Evolutionary conservation across 768 basidiomycete genomes (phyloP), one percentile per base, ranked within the genome.

Genomic region (Tricholoma hemisulphureum): DNA sequence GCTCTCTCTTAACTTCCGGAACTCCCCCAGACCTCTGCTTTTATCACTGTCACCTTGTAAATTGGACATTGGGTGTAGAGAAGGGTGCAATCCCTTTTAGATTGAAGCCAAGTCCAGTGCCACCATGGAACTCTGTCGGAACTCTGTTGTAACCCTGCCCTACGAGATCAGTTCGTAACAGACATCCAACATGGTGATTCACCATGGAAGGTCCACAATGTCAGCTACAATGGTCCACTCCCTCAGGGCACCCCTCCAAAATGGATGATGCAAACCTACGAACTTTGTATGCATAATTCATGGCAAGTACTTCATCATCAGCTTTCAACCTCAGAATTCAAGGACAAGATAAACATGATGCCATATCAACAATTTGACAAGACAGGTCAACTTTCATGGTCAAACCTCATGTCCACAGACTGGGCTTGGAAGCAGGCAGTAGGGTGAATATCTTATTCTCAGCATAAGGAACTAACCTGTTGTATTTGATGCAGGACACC

Each of bases 351-450:
- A 31, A 61, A 72, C 43, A 55, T 34, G 11, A 37, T 60, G 0
- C 70, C 67, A 2, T 66, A 66, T 56, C 61, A 41, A 7, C 64
- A 68, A 55, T 68, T 65, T 31, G 29, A 31, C 52, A 59, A 61
- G 52, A 35, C 18, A 24, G 62, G 61, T 6, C 51, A 66, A 9
- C 55, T 62, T 6, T 37, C 58, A 16, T 73, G 60, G 53, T 7
- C 61, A n/a, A n/a, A n/a, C n/a, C n/a, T n/a, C n/a, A n/a, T n/a
- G n/a, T n/a, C n/a, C n/a, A n/a, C n/a, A n/a, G n/a, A n/a, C n/a
- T n/a, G n/a, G n/a, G n/a, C n/a, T n/a, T n/a, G n/a, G n/a, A n/a
- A n/a, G n/a, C n/a, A 73, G 56, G 65, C 71, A 11, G 73, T 72
- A 58, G 23, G 61, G 26, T 3, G 53, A 21, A 26, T 35, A 34